These are phyloP conservation scores for Pythium phragmiticola DNA, from an alignment of 352 stramenopile genomes.

Conservation along the genomic window DNA sequence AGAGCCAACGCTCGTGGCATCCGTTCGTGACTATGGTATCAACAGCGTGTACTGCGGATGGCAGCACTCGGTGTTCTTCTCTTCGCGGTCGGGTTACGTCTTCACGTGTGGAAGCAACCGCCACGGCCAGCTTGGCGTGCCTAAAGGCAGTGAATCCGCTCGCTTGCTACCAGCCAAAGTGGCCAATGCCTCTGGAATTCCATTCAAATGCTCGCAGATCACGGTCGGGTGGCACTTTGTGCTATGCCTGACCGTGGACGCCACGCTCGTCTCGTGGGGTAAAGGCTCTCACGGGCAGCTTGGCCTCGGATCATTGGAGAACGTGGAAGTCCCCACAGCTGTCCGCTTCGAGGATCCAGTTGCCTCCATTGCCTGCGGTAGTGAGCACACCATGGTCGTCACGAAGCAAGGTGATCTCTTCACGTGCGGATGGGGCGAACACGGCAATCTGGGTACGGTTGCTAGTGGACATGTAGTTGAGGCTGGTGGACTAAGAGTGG, in stretches of 20 bases:
- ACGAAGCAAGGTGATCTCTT: slow-evolving; percentile 56
- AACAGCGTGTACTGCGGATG: slow-evolving; percentile 63
- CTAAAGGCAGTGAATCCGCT: slow-evolving; percentile 5
- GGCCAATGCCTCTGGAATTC: background rate
- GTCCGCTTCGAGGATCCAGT: slow-evolving; percentile 32
- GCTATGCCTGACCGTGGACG: slow-evolving; percentile 43
- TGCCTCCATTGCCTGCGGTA: slow-evolving; percentile 62
- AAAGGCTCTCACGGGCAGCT: slow-evolving; percentile 80
- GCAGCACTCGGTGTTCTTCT: slow-evolving; percentile 75
- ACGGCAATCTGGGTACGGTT: slow-evolving; percentile 76
- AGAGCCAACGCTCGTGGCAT: slow-evolving; percentile 31
- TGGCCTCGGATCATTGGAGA: slow-evolving; percentile 30
- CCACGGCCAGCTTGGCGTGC: slow-evolving; percentile 65
- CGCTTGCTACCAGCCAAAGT: slow-evolving; percentile 11
- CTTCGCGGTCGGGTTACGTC: slow-evolving; percentile 30
- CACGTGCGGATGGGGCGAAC: slow-evolving; percentile 80
- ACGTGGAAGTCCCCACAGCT: slow-evolving; percentile 5
- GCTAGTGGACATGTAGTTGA: background rate
- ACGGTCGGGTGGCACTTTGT: slow-evolving; percentile 78
- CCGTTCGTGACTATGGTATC: slow-evolving; percentile 25
- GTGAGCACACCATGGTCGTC: slow-evolving; percentile 67
- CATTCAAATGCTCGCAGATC: slow-evolving; percentile 37
- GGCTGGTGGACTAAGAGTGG: background rate
- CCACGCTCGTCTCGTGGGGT: slow-evolving; percentile 56
- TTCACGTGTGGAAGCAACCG: slow-evolving; percentile 74